Conservation (phyloP, 441 rosid species). For the Arabidopsis lyrata region DNA sequence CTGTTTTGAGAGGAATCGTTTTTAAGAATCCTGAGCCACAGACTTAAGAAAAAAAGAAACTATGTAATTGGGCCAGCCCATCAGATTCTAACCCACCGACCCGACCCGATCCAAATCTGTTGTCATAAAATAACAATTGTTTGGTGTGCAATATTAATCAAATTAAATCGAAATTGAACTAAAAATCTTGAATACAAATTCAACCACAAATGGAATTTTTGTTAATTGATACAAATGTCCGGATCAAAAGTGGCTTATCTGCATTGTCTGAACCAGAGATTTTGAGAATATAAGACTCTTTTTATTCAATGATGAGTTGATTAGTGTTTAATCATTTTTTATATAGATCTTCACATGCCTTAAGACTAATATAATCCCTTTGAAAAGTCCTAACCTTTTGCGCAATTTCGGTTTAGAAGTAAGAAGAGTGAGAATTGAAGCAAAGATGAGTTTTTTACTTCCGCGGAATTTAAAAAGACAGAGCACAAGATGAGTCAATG, state of each 20-base stretch:
- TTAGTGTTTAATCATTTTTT: constrained; percentile 25
- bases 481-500: constrained; percentile 30
- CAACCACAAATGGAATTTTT: neutral
- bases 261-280: neutral
- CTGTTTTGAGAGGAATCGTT: neutral
- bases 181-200: neutral
- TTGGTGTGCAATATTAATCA: neutral
- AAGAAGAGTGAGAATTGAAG: constrained; percentile 17
- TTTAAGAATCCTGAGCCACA: constrained; percentile 40
- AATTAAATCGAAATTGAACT: neutral
- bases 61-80: constrained; percentile 13
- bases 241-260: neutral
- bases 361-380: neutral
- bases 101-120: neutral
- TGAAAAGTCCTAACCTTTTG: constrained; percentile 27
- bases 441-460: constrained; percentile 24
- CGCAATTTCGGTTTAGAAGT: constrained; percentile 14
- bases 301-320: constrained; percentile 31
- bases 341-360: constrained; percentile 33
- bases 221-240: neutral
- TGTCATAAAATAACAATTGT: neutral
- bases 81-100: neutral
- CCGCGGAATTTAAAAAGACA: neutral
- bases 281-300: constrained; percentile 12
- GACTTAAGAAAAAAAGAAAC: neutral